Base-by-base conservation (phyloP, 2,329 filamentous ascomycete genomes). In the Sporothrix pallida region DNA sequence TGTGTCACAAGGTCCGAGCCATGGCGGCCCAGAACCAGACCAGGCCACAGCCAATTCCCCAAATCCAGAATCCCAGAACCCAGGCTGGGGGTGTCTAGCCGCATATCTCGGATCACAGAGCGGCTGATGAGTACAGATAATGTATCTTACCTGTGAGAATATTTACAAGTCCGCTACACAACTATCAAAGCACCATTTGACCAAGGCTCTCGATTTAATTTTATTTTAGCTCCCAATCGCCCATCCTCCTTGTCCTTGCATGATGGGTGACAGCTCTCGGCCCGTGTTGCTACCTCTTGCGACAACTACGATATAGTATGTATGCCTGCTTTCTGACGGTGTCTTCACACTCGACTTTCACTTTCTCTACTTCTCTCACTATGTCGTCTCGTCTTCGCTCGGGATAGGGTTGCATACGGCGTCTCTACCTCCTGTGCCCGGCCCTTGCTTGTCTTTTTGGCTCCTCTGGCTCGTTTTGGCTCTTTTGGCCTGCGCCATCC, bases 1-100 rank as follows among this genome's bases (percentile, higher is more conserved):
- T 26, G 68, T 69, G 26, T 42, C 65, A 60, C 69, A 31, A 60
- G 50, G 69, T 37, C 69, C 69, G 50, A 70, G 68, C 50, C 20
- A 68, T 52, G 23, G 44, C 63, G 44, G 44, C 46, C 63, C 23
- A 48, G 63, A 26, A 20, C 62, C 62, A 17, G 42, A 37, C 31
- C 31, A 7, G 31, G 7, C 31, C 31, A 37, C 31, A 37, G 31
- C 31, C 31, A 37, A 37, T 37, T 37, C 31, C 31, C 31, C 31
- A 37, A 68, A 31, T 23, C 20, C 65, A 31, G 23, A 37, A 6
- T 37, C 65, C 65, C 65, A 52, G 44, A 52, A 37, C 46, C 65
- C 65, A 52, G 65, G 46, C 15, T 68, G 44, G 44, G 20, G 44
- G 65, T 23, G 65, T 37, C 44, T 68, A 23, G 46, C 46, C 65